Evolutionary conservation across 2,329 filamentous ascomycete genomes (phyloP).

Genomic region (Pyrenophora tritici-repentis): DNA sequence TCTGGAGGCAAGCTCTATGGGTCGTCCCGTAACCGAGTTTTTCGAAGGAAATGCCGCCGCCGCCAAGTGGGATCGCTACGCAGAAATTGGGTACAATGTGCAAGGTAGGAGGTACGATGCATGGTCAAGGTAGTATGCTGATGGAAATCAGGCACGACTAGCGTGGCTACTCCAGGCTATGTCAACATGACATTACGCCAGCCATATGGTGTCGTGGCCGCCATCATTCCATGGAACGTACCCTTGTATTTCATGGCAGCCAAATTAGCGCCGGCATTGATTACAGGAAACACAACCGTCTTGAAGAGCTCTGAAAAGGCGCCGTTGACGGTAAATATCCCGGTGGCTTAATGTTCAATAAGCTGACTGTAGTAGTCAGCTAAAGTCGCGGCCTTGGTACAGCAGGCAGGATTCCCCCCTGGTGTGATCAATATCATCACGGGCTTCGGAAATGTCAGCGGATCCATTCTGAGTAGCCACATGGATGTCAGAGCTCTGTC

Average conservation of each 20-base stretch:
- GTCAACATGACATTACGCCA: conserved; percentile 75
- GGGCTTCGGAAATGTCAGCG: conserved; percentile 76
- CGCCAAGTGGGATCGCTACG: conserved; percentile 77
- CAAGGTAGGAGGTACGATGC: conserved; percentile 47
- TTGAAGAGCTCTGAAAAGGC: conserved; percentile 42
- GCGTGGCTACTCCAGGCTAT: conserved; percentile 43
- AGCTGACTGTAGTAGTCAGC: conserved; percentile 71
- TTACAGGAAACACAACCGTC: conserved; percentile 42
- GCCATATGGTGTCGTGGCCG: conserved; percentile 77
- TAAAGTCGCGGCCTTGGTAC: conserved; percentile 76
- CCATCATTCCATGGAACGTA: conserved; percentile 70
- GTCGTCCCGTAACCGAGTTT: conserved; percentile 80
- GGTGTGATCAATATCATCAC: conserved; percentile 83
- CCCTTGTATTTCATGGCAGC: conserved; percentile 34
- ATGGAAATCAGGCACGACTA: conserved; percentile 69
- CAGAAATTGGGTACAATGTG: conserved; percentile 75
- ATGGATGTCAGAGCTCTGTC: conserved; percentile 81
- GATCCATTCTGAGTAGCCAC: conserved; percentile 77
- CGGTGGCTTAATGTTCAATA: conserved; percentile 35
- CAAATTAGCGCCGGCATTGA: conserved; percentile 40
- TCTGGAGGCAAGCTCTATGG: conserved; percentile 83
- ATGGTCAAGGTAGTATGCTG: not conserved
- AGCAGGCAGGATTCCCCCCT: conserved; percentile 79
- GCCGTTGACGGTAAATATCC: conserved; percentile 74
- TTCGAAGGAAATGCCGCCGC: conserved; percentile 78